These are phyloP conservation scores for Crucihimalaya himalaica DNA, from an alignment of 345 rosid species.

Conservation along the genomic window DNA sequence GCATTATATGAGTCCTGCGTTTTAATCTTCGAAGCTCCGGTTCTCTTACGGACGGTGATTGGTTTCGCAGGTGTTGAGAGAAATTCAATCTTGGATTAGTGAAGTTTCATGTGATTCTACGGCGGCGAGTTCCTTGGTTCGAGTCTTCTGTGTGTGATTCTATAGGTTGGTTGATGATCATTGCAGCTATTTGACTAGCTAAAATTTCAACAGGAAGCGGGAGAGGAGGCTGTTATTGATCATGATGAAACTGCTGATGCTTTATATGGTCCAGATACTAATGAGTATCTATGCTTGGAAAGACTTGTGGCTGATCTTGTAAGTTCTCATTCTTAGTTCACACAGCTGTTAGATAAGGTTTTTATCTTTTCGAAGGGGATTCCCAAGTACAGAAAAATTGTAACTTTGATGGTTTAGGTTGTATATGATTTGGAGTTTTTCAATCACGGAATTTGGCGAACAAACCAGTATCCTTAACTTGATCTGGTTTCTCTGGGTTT, in stretches of 20 bases:
- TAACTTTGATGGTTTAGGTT: not conserved
- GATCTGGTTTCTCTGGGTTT: slow-evolving; percentile 9
- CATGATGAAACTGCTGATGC: slow-evolving; percentile 17
- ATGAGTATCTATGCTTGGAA: slow-evolving; percentile 38
- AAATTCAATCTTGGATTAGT: slow-evolving; percentile 49
- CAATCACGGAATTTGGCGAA: not conserved
- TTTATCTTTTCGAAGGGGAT: too few species aligned
- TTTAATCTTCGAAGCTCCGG: not conserved
- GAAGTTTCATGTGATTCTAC: slow-evolving; percentile 38
- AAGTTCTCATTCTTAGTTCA: slow-evolving; percentile 25
- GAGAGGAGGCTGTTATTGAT: not conserved
- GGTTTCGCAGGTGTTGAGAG: slow-evolving; percentile 45
- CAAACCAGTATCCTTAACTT: not conserved
- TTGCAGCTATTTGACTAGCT: slow-evolving; percentile 23
- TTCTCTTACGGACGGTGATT: not conserved
- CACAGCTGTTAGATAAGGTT: not conserved
- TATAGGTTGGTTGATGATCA: not conserved
- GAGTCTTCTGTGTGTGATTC: not conserved
- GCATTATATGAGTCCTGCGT: not conserved
- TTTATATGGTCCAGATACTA: slow-evolving; percentile 19
- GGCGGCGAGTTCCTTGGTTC: slow-evolving; percentile 22
- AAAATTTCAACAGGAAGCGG: slow-evolving; percentile 33
- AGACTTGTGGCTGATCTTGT: slow-evolving; percentile 57
- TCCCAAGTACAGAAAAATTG: too few species aligned
- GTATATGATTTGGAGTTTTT: not conserved